These are phyloP conservation scores for Alternaria brassicicola DNA, from an alignment of 2,329 filamentous ascomycete species.

Conservation along the genomic window DNA sequence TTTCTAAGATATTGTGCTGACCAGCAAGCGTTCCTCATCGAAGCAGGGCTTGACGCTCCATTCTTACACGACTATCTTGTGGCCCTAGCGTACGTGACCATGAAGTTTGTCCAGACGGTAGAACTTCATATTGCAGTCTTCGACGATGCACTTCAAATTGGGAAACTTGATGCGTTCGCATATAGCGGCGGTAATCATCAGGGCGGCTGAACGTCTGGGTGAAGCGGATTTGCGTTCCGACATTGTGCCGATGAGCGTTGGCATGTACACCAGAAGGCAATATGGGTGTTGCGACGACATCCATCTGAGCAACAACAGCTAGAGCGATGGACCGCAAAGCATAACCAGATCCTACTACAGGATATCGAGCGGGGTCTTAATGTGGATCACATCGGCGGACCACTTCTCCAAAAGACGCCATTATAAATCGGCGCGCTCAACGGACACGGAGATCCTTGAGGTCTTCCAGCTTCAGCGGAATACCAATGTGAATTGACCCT, in stretches of 20 bases:
- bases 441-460: not conserved
- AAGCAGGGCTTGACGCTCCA: not conserved
- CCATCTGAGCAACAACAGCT: not conserved
- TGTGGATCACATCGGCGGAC: not conserved
- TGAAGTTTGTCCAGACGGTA: slow-evolving; percentile 9
- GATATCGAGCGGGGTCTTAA: not conserved
- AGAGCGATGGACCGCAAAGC: not conserved
- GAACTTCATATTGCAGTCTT: slow-evolving; percentile 5
- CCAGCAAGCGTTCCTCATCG: not conserved
- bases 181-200: slow-evolving; percentile 2
- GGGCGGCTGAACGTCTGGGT: not conserved
- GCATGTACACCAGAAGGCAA: not conserved
- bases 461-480: not conserved
- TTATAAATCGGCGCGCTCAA: not conserved
- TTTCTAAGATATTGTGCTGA: not conserved
- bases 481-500: not conserved
- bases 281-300: not conserved
- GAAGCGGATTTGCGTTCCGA: not conserved
- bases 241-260: not conserved
- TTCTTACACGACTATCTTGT: not conserved
- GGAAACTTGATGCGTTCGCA: not conserved
- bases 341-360: not conserved
- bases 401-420: not conserved
- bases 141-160: not conserved
- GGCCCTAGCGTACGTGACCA: not conserved